phyloP scores from a whole-genome alignment of 1,139 yeast genomes.

The Magnusiomyces paraingens region DNA sequence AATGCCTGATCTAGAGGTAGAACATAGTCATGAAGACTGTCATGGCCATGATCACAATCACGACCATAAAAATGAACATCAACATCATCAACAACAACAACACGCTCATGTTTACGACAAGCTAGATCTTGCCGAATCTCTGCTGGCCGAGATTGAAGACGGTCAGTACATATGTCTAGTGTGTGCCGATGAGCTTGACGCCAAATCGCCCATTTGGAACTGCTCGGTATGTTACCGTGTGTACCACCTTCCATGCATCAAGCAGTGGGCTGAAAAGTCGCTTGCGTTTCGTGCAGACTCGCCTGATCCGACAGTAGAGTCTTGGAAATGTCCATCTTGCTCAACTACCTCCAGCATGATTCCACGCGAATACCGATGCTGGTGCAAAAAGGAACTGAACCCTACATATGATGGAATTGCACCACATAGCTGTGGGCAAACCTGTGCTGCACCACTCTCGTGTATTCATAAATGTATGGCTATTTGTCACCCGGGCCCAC shows the following conservation, averaged over 20 bases:
- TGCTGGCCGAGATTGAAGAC: slow-evolving; percentile 49
- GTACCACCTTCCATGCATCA: slow-evolving; percentile 72
- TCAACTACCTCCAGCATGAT: slow-evolving; percentile 47
- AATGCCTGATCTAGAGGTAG: too few relatives aligned
- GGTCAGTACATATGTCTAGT: slow-evolving; percentile 74
- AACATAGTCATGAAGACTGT: too few relatives aligned
- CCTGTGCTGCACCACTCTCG: slow-evolving; percentile 50
- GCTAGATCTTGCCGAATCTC: slow-evolving; percentile 30
- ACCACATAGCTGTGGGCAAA: slow-evolving; percentile 89
- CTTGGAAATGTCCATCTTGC: slow-evolving; percentile 92
- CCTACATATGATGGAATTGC: slow-evolving; percentile 55
- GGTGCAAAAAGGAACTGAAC: slow-evolving; percentile 79
- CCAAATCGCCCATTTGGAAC: slow-evolving; percentile 64
- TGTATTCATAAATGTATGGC: slow-evolving; percentile 75
- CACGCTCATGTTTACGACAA: slow-evolving; percentile 10
- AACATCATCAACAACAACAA: too few relatives aligned
- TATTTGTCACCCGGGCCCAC: slow-evolving; percentile 87
- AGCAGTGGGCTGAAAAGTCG: slow-evolving; percentile 72
- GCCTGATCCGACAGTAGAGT: slow-evolving; percentile 31
- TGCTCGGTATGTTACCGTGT: slow-evolving; percentile 69
- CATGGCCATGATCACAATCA: too few relatives aligned
- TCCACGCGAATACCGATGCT: slow-evolving; percentile 66
- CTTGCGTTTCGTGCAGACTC: slow-evolving; percentile 25
- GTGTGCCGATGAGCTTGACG: slow-evolving; percentile 75
- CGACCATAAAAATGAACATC: too few relatives aligned